These are phyloP conservation scores for Oropetium thomaeum DNA, from an alignment of 176 grass and related monocot genomes.

Conservation along the genomic window DNA sequence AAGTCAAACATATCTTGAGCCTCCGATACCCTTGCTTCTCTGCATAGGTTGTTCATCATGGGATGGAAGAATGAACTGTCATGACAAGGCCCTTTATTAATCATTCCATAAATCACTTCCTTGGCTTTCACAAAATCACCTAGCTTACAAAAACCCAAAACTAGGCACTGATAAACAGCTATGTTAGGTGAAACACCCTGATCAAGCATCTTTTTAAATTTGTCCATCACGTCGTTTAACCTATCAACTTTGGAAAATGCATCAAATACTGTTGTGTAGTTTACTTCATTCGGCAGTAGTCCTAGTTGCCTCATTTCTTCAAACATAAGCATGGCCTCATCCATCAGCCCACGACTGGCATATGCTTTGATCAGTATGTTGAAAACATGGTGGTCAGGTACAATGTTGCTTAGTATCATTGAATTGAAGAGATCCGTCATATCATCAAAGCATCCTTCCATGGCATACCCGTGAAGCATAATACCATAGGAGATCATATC, in stretches of 20 bases:
- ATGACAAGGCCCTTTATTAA: neutral
- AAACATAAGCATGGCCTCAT: neutral
- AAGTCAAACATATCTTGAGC: neutral
- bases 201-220: too few species aligned
- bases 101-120: constrained; percentile 34
- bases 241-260: neutral
- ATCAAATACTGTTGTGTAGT: neutral
- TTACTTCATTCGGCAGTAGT: neutral
- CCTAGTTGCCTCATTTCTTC: neutral
- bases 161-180: too few species aligned
- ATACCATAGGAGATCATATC: neutral
- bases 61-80: neutral
- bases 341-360: neutral
- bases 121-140: too few species aligned
- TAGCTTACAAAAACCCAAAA: too few species aligned
- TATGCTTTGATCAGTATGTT: constrained; percentile 12
- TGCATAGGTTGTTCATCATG: constrained; percentile 21
- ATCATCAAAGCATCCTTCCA: neutral
- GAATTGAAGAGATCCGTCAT: neutral
- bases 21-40: constrained; percentile 8
- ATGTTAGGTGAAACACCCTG: too few species aligned
- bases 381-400: neutral
- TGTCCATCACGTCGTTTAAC: too few species aligned
- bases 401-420: neutral
- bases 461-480: neutral